Percentiles rank a stretch among this genome's conserved stretches.
These are phyloP conservation scores for Phaffia rhodozyma DNA, from an alignment of 1,284 basidiomycete genomes.

Conservation along the genomic window DNA sequence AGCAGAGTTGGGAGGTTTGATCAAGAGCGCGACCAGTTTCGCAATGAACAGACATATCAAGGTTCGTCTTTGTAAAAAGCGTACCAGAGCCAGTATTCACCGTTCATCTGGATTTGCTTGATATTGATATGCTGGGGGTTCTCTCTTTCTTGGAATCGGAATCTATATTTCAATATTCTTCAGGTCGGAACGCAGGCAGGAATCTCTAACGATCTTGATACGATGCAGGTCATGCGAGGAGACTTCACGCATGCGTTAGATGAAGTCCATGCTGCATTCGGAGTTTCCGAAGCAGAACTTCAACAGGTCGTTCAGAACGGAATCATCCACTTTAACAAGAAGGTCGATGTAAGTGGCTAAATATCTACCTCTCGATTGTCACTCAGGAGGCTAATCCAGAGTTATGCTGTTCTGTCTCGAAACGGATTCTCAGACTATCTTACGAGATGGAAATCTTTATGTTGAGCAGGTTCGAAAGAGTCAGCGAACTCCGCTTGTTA, in stretches of 20 bases:
- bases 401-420: background rate
- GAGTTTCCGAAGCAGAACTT: slow-evolving; percentile 94
- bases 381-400: slow-evolving; percentile 3
- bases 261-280: slow-evolving; percentile 93
- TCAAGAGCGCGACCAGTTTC: slow-evolving; percentile 96
- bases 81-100: background rate
- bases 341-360: slow-evolving; percentile 53
- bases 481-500: slow-evolving; percentile 82
- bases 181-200: slow-evolving; percentile 89
- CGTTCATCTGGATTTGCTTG: background rate
- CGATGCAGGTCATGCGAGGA: slow-evolving; percentile 71
- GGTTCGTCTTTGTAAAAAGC: slow-evolving; percentile 32
- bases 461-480: slow-evolving; percentile 91
- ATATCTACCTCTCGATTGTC: background rate
- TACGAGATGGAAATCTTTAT: slow-evolving; percentile 81
- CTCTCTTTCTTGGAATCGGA: background rate
- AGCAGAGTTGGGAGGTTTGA: slow-evolving; percentile 88
- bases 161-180: background rate
- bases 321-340: slow-evolving; percentile 75
- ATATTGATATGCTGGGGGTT: slow-evolving; percentile 4
- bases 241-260: slow-evolving; percentile 90
- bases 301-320: slow-evolving; percentile 91
- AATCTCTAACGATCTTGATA: slow-evolving; percentile 88
- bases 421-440: slow-evolving; percentile 49
- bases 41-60: slow-evolving; percentile 97